These are phyloP conservation scores for Elaeis guineensis DNA, from an alignment of 176 grass and related monocot genomes.

Conservation along the genomic window DNA sequence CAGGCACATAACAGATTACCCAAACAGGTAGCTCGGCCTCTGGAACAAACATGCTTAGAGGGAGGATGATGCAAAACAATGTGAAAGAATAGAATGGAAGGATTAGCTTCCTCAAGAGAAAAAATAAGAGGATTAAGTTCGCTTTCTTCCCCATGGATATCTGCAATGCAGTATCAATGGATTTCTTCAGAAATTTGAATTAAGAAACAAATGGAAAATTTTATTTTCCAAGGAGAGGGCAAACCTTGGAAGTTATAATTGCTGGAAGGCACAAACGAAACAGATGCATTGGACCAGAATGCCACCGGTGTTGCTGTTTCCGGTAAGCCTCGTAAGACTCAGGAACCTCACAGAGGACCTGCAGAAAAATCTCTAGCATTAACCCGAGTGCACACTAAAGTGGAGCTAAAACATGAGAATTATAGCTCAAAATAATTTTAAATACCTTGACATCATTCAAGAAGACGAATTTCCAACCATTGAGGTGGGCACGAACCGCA, in stretches of 20 bases:
- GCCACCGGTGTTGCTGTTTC: slow-evolving; percentile 80
- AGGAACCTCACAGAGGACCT: slow-evolving; percentile 79
- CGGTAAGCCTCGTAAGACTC: slow-evolving; percentile 73
- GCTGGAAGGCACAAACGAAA: slow-evolving; percentile 52
- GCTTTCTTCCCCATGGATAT: slow-evolving; percentile 70
- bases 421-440: not conserved
- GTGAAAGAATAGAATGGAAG: slow-evolving; percentile 90
- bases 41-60: slow-evolving; percentile 72
- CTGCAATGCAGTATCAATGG: slow-evolving; percentile 26
- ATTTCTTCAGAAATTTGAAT: slow-evolving; percentile 17
- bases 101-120: slow-evolving; percentile 72
- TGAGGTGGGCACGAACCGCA: slow-evolving; percentile 57
- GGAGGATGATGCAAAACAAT: slow-evolving; percentile 77
- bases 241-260: slow-evolving; percentile 65
- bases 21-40: slow-evolving; percentile 66
- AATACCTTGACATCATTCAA: slow-evolving; percentile 74
- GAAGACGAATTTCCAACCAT: slow-evolving; percentile 81
- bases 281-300: slow-evolving; percentile 83
- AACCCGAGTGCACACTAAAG: not conserved
- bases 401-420: not conserved
- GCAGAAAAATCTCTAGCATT: not conserved
- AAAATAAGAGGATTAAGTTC: slow-evolving; percentile 72
- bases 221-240: not conserved
- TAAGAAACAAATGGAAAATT: not conserved
- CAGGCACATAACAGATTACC: slow-evolving; percentile 77